Base-by-base conservation (phyloP, 352 stramenopile genomes). In the Phytophthora cryptogea region DNA sequence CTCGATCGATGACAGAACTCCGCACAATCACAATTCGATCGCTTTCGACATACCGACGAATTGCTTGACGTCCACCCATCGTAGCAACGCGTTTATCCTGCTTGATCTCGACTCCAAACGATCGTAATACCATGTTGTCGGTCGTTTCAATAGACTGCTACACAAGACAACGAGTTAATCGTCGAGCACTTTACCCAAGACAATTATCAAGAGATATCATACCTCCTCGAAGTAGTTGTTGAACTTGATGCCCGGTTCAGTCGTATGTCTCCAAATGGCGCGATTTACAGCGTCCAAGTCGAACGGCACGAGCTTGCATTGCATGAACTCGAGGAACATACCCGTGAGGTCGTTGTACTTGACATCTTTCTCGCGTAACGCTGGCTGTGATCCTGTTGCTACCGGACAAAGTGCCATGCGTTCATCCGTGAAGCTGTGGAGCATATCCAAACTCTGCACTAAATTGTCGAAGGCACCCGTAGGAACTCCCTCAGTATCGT, bases 271-370 rank as follows among this genome's bases (percentile, higher is more conserved):
- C 68, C 68, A 76, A 2, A n/a, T 49, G 0, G 49, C 68, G 42
- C 54, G 45, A n/a, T 26, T 51, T 1, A 59, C 57, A 4, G 58
- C 55, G 30, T 50, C 35, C 27, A 64, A 23, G 8, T 64, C 45
- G 36, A 78, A 78, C 3, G 69, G 69, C 27, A 78, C 26, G 2
- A 67, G 31, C 32, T 72, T 70, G 41, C 56, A 59, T 3, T 75
- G 33, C 23, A 50, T 5, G n/a, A 78, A 58, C 27, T 75, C 66
- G 11, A 78, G 17, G 30, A 70, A 78, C 57, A 72, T 59, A 0
- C 48, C 56, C 2, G 35, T 68, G 4, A 69, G 43, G 31, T 61
- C 63, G 51, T 73, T 66, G 45, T 73, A 68, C 46, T 73, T 66
- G 50, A 70, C 59, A 14, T 72, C 45, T 32, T 67, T 51, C 3